phyloP scores from a whole-genome alignment of 2,329 filamentous ascomycete genomes.

The Thermothelomyces thermophilus region DNA sequence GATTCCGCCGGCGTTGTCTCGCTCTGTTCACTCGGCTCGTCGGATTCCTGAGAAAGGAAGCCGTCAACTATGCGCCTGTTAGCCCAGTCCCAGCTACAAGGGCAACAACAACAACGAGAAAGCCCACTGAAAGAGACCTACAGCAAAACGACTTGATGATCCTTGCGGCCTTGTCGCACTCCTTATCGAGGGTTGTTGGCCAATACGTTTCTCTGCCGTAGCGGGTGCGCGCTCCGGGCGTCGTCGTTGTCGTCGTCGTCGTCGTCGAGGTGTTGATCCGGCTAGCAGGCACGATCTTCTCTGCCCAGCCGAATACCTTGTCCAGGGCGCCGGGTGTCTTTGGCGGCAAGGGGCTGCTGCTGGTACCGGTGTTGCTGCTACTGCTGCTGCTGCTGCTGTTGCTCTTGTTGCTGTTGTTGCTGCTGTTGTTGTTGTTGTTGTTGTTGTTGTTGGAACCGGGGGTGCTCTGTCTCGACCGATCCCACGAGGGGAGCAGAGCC shows the following conservation, averaged over 20 bases:
- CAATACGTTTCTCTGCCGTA: constrained; percentile 30
- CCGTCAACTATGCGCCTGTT: constrained; percentile 42
- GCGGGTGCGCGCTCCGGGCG: constrained; percentile 18
- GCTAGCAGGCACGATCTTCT: constrained; percentile 22
- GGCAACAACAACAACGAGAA: too few relatives aligned
- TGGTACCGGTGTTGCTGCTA: constrained; percentile 8
- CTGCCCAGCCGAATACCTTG: constrained; percentile 31
- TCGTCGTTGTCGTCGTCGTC: too few relatives aligned
- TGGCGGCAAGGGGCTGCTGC: neutral
- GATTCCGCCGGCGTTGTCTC: constrained; percentile 27
- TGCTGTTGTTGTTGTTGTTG: neutral
- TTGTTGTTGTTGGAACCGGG: constrained; percentile 3
- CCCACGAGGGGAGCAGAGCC: constrained; percentile 37
- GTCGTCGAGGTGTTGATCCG: constrained; percentile 21
- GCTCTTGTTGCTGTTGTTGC: neutral
- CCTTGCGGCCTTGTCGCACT: constrained; percentile 84
- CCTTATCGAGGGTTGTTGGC: constrained; percentile 68
- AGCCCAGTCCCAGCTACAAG: too few relatives aligned
- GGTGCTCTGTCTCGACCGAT: constrained; percentile 24
- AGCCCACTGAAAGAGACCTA: too few relatives aligned
- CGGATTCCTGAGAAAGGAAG: constrained; percentile 41
- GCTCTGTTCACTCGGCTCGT: constrained; percentile 28
- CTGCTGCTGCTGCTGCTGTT: constrained; percentile 3
- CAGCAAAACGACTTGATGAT: constrained; percentile 89
- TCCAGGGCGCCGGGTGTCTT: constrained; percentile 20